Base-by-base conservation (phyloP, 805 yeast genomes). In the Sugiyamaella valdiviana region DNA sequence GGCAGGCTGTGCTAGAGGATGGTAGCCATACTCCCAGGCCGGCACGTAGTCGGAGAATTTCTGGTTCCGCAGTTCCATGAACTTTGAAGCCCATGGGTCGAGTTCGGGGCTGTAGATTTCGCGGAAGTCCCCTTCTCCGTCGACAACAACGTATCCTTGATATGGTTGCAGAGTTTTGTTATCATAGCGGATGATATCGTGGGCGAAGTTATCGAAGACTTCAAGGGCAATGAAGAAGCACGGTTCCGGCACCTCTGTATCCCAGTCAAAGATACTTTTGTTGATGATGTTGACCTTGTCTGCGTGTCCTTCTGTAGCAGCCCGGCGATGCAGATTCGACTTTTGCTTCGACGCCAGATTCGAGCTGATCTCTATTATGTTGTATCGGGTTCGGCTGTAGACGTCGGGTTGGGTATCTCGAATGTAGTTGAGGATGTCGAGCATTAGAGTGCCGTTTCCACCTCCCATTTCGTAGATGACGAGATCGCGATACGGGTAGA, bases 401-500 rank as follows among this genome's bases (percentile, higher is more conserved):
- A 86, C 79, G 36, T 83, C 89, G 0, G 95, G 90, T 54, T 83
- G 82, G 17, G 74, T 69, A 22, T 66, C 67, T 52, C 77, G 70
- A 51, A 87, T 74, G 61, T 73, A 86, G 58, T 82, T 80, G 53
- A 87, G 64, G 9, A 87, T 76, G 58, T 86, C 83, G 46, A 74
- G 63, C 95, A 88, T 87, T 51, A 87, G 65, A 0, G 95, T 86
- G 38, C 95, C 95, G 59, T 87, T 87, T 56, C 95, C 95, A 17
- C 89, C 95, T 51, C 95, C 96, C 73, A 85, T 78, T 65, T 88
- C 96, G 65, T 86, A 88, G 21, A 87, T 84, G 5, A 79, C 74
- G 42, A 91, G 68, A 60, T 85, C 89, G 38, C 75, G 72, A 58
- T 82, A 81, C 0, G 90, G 91, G 57, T 79, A 83, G 38, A 76